These are phyloP conservation scores for Aspergillus fumigatus DNA, from an alignment of 2,329 filamentous ascomycete species.

Conservation along the genomic window DNA sequence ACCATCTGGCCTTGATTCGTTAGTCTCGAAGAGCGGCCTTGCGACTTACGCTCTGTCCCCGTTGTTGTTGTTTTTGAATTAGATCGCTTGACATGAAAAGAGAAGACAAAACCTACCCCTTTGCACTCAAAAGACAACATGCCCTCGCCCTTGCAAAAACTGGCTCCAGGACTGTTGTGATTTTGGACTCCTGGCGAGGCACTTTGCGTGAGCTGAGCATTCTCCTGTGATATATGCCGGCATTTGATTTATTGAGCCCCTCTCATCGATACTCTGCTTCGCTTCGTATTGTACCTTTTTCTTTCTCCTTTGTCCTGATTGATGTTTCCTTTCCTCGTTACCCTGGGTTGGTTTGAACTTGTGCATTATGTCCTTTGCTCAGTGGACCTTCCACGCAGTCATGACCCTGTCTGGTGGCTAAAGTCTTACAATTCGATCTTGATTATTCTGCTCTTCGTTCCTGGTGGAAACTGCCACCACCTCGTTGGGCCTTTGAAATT, in stretches of 20 bases:
- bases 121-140: constrained; percentile 1
- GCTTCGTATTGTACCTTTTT: constrained; percentile 3
- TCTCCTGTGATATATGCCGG: constrained; percentile 16
- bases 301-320: constrained; percentile 8
- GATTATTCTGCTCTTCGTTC: neutral
- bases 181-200: constrained; percentile 18
- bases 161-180: constrained; percentile 14
- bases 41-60: constrained; percentile 20
- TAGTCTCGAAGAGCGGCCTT: constrained; percentile 29
- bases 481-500: neutral
- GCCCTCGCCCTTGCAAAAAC: constrained; percentile 5
- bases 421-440: constrained; percentile 6
- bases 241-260: constrained; percentile 10
- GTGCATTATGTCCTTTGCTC: constrained; percentile 16
- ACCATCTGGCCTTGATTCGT: constrained; percentile 30
- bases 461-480: neutral
- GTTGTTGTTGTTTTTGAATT: constrained; percentile 19
- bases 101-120: constrained; percentile 13
- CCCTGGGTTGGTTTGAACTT: constrained; percentile 17
- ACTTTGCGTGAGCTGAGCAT: constrained; percentile 19
- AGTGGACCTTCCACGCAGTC: constrained; percentile 2
- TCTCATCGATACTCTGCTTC: constrained; percentile 20
- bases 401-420: constrained; percentile 11
- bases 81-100: constrained; percentile 21
- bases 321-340: constrained; percentile 19